Base-by-base conservation (phyloP, 2,329 filamentous ascomycete genomes). In the Emmonsiellopsis sp. region DNA sequence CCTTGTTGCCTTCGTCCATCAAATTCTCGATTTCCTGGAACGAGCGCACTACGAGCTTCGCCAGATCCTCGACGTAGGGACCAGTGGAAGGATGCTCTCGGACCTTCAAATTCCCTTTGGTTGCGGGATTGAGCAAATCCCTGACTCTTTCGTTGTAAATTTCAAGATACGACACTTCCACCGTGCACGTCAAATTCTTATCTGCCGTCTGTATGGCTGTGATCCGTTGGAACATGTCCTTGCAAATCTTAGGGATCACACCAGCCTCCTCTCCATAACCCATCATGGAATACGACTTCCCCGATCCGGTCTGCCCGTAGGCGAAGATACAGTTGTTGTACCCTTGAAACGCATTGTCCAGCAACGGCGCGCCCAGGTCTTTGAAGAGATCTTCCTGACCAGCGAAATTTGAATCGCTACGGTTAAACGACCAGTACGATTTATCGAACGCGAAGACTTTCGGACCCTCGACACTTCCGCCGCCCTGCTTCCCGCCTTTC, bases 241-340 rank as follows among this genome's bases (percentile, higher is more conserved):
- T 88, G 70, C 93, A 98, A 74, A 98, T 98, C 65, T 84, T 87
- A 45, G 94, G 93, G 58, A 97, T 97, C 59, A 98, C 93, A 70
- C 93, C 93, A 54, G 90, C 82, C 66, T 98, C 92, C 65, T 92
- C 86, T 52, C 93, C 93, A 73, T 97, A 98, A 48, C 93, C 93
- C 93, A 98, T 98, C 92, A 98, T 98, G 34, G 91, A 96, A 72
- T 98, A 98, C 13, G 90, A 96, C 75, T 98, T 98, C 72, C 93
- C 93, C 1, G 93, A 97, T 61, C 93, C 93, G 1, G 93, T 98
- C 76, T 98, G 93, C 15, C 93, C 93, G 68, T 98, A 98, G 11
- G 93, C 93, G 69, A 98, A 98, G 66, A 98, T 98, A 78, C 93
- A 98, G 72, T 97, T 98, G 78, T 98, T 97, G 76, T 97, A 98